Percentiles rank a stretch among this genome's conserved stretches.
Conservation (phyloP, 176 grass and related monocot species). For the Aegilops speltoides region DNA sequence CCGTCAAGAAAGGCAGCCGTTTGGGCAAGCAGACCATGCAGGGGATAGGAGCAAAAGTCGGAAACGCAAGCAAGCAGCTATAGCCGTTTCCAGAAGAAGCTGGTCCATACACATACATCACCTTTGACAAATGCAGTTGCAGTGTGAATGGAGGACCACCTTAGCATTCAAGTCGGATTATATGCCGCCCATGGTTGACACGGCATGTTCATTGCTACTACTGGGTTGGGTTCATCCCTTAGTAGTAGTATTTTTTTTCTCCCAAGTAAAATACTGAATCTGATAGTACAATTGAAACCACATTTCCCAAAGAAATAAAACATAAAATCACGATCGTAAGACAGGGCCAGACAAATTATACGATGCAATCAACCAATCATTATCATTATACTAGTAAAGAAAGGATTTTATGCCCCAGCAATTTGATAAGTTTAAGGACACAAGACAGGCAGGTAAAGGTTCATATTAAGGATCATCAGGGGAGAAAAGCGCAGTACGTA, state of each 20-base stretch:
- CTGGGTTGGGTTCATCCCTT: neutral
- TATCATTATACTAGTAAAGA: neutral
- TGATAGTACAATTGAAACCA: neutral
- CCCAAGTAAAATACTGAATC: neutral
- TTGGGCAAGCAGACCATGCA: neutral
- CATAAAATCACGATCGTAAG: neutral
- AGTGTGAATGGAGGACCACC: slow-evolving; percentile 16
- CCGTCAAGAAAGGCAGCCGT: slow-evolving; percentile 6
- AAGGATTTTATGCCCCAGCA: neutral
- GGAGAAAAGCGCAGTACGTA: neutral
- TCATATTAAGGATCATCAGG: neutral
- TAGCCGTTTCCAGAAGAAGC: slow-evolving; percentile 22
- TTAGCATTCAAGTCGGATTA: neutral
- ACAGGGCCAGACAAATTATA: neutral
- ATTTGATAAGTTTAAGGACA: neutral
- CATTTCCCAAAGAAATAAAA: neutral
- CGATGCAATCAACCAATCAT: neutral
- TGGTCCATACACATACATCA: neutral
- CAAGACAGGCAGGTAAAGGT: neutral
- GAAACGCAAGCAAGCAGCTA: slow-evolving; percentile 20
- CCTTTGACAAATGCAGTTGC: slow-evolving; percentile 4
- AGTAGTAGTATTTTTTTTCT: no score
- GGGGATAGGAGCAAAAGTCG: slow-evolving; percentile 27
- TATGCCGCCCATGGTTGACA: neutral
- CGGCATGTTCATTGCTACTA: neutral